Percentiles rank a stretch among this genome's conserved stretches.
Evolutionary conservation across 768 basidiomycete species (phyloP).

Genomic region (Rhodosporidiobolus odoratus): DNA sequence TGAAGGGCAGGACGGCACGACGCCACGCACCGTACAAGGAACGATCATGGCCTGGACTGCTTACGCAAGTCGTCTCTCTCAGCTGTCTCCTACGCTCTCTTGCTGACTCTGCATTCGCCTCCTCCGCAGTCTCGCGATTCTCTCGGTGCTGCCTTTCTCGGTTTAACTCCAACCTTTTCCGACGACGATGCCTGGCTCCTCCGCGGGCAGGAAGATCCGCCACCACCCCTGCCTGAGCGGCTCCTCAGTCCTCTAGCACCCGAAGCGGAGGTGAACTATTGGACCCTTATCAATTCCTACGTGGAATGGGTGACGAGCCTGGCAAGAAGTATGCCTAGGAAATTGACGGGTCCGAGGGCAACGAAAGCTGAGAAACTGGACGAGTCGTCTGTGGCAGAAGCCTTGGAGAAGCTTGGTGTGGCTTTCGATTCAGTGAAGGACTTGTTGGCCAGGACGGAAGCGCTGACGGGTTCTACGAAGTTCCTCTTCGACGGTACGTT

Average conservation of each 20-base stretch:
- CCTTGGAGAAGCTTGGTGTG: not conserved
- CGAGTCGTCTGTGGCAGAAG: not conserved
- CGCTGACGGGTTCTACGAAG: not conserved
- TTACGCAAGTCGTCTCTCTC: not conserved
- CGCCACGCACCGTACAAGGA: not conserved
- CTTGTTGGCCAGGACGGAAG: not conserved
- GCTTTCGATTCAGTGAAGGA: not conserved
- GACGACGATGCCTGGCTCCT: constrained; percentile 10
- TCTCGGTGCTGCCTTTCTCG: not conserved
- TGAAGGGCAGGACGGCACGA: not conserved
- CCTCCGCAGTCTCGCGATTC: constrained; percentile 3
- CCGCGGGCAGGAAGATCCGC: constrained; percentile 7
- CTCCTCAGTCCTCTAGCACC: not conserved
- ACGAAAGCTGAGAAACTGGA: not conserved
- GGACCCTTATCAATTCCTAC: not conserved
- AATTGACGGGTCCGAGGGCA: not conserved
- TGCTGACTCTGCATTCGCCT: too few relatives aligned
- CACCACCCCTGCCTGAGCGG: not conserved
- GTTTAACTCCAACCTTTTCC: not conserved
- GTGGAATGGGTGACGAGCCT: not conserved
- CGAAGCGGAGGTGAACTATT: not conserved
- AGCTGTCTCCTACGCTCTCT: not conserved
- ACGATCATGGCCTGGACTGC: not conserved
- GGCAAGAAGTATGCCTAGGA: not conserved
- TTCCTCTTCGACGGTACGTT: not conserved